Base-by-base conservation (phyloP, 495 filamentous ascomycete species). In the Apiosordaria backusii region DNA sequence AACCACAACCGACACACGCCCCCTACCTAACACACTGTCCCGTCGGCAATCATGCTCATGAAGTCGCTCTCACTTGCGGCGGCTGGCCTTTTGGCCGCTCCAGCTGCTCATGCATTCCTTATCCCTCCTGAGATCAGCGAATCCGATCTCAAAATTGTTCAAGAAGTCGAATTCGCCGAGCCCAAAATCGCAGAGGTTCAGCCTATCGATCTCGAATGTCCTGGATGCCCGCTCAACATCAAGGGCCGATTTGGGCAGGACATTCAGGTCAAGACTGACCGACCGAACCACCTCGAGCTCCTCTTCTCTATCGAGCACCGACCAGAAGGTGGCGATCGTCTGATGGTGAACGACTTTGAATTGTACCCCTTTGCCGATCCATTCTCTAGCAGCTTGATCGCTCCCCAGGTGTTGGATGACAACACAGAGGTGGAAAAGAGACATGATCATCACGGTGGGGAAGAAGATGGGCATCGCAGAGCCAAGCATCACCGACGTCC, bases 271-370 rank as follows among this genome's bases (percentile, higher is more conserved):
- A 45, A 68, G 54, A 72, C 71, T 57, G 65, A 77, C 52, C 68
- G 75, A 50, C 70, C 74, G 10, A 80, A 72, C 65, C 77, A 78
- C 60, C 72, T 83, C 53, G 76, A 78, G 54, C 70, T 83, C 24
- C 62, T 72, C 50, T 81, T 83, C 65, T 67, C 26, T 64, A 60
- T 82, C 65, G 76, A 79, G 40, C 35, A 75, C 55, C 69, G 65
- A 18, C 63, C 67, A 7, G 71, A 69, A 53, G 35, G 35, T 45
- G 58, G 52, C 35, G 77, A 81, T 57, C 71, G 75, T 6, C 73
- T 83, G 15, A 63, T 78, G 27, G 27, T 82, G n/a, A 83, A 82
- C 70, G 77, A 73, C 54, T 78, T 79, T 57, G 76, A 80, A 62
- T 71, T 83, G 13, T 82, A 78, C 50, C 81, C 81, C 19, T 69